Conservation (phyloP, 352 stramenopile genomes). For the Phytophthora cactorum region DNA sequence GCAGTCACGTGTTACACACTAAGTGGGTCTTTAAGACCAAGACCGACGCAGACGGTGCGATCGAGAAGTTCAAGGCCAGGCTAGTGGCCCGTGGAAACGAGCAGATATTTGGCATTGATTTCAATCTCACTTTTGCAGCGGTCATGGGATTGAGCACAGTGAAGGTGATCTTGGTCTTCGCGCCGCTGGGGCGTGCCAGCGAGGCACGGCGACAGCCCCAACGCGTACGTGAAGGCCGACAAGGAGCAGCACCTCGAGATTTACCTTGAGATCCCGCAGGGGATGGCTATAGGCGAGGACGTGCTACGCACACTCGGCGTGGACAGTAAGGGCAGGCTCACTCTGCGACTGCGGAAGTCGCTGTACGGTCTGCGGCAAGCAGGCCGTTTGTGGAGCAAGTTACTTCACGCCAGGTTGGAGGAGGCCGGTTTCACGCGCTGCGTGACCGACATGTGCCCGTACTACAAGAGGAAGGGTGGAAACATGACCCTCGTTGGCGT, state of each 20-base stretch:
- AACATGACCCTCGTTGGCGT: constrained; percentile 13
- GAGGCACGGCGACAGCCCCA: constrained; percentile 7
- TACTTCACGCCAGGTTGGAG: not conserved
- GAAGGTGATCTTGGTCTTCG: not conserved
- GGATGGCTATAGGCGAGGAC: not conserved
- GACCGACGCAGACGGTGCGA: not conserved
- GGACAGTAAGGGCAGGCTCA: not conserved
- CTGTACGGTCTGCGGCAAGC: constrained; percentile 2
- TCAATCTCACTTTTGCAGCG: not conserved
- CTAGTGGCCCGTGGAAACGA: too few relatives aligned
- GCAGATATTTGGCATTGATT: not conserved
- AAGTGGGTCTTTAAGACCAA: not conserved
- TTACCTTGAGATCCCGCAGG: constrained; percentile 2
- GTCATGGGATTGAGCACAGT: not conserved
- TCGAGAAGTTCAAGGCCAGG: too few relatives aligned
- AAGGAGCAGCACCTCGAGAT: constrained; percentile 12
- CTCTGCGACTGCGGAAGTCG: not conserved
- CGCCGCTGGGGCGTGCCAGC: not conserved
- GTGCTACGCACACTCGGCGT: not conserved
- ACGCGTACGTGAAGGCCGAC: constrained; percentile 4
- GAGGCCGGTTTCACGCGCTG: constrained; percentile 5
- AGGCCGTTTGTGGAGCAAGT: constrained; percentile 4
- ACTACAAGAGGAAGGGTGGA: constrained; percentile 1
- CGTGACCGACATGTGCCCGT: constrained; percentile 13
- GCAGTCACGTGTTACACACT: not conserved